These are phyloP conservation scores for Pythium phragmitis DNA, from an alignment of 352 stramenopile species.

Conservation along the genomic window DNA sequence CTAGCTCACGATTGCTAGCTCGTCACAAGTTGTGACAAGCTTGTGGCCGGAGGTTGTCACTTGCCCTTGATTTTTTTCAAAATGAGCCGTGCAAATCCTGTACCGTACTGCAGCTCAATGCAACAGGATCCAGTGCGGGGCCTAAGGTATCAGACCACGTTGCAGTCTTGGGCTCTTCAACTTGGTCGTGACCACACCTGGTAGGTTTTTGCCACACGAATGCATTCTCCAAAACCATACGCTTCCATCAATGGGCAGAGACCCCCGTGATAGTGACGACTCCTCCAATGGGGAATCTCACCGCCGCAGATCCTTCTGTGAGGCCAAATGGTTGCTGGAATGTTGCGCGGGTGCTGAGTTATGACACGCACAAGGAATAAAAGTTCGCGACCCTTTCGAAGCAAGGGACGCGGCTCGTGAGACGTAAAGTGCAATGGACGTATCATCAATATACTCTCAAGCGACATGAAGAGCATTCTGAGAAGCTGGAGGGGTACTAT, in stretches of 20 bases:
- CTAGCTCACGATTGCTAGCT: background rate
- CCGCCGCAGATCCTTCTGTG: slow-evolving; percentile 9
- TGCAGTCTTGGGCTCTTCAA: no score
- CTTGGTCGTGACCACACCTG: no score
- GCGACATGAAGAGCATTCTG: no score
- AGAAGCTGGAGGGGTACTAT: no score
- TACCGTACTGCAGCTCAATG: no score
- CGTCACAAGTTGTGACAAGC: background rate
- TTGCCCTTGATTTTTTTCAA: no score
- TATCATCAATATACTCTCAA: background rate
- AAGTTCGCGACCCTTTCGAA: background rate
- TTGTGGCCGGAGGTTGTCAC: background rate
- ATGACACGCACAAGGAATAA: background rate
- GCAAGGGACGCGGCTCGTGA: background rate
- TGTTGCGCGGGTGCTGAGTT: slow-evolving; percentile 18
- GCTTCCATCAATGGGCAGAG: background rate
- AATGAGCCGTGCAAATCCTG: no score
- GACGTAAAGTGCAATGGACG: background rate
- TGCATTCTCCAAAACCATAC: no score
- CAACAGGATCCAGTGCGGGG: no score
- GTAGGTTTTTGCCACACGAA: no score
- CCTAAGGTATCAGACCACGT: no score
- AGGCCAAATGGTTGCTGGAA: slow-evolving; percentile 10
- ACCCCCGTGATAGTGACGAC: background rate
- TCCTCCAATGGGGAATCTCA: background rate